Base-by-base conservation (phyloP, 805 yeast genomes). In the Lipomyces starkeyi region DNA sequence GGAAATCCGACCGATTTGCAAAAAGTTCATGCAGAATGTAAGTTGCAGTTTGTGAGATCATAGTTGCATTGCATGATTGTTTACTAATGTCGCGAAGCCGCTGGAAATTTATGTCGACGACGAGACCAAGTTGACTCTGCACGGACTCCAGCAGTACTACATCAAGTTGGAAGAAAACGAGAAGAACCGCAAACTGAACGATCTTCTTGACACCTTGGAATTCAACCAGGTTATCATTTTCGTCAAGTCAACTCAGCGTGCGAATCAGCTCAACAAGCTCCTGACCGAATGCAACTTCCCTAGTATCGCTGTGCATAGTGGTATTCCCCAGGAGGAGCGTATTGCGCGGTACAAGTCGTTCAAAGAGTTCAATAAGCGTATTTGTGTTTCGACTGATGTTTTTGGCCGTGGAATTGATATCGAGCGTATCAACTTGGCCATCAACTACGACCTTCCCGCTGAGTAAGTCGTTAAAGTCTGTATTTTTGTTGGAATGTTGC, bases 381-480 rank as follows among this genome's bases (percentile, higher is more conserved):
- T 94, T 78, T 95, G 98, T 86, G 98, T 94, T 63, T 89, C 98
- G 67, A 94, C 99, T 68, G 99, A 94, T 83, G 97, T 94, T 63
- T 94, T 94, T 74, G 99, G 99, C 79, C 93, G 99, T 86, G 99
- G 99, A 85, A 95, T 94, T 77, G 99, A 94, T 87, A 94, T 94
- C 75, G 99, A 94, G 86, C 92, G 99, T 84, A 94, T 94, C 83
- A 94, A 94, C 83, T 83, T 94, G 80, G 99, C 99, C 71, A 93
- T 94, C 85, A 95, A 94, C 85, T 94, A 94, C 82, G 99, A 94
- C 82, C 84, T 94, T 84, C 97, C 99, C 75, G 84, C 82, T 73
- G 98, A 93, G 83, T 67, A 61, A 4, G 68, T 65, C 9, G 13
- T 20, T 2, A 22, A 53, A 11, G 2, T 27, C 29, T 27, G 29